Percentiles rank a stretch among this genome's conserved stretches.
These are phyloP conservation scores for Phytomonas francai DNA, from an alignment of 208 protist genomes.

Conservation along the genomic window DNA sequence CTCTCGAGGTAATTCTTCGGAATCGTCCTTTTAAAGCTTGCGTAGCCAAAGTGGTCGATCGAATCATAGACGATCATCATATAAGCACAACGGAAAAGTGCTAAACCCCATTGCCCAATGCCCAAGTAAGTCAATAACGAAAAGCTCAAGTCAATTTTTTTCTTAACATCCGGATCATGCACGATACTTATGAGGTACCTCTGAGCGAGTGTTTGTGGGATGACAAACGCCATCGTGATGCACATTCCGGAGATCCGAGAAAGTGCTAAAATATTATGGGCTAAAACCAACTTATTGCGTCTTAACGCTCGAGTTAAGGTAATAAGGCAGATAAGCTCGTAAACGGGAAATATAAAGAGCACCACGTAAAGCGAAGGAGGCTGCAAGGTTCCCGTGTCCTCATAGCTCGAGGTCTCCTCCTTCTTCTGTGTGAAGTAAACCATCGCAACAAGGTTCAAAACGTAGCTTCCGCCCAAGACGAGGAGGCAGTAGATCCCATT, in stretches of 20 bases:
- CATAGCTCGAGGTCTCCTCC: slow-evolving; percentile 38
- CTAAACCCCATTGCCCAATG: slow-evolving; percentile 29
- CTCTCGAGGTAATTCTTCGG: too few species aligned
- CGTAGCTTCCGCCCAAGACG: slow-evolving; percentile 59
- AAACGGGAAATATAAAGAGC: slow-evolving; percentile 61
- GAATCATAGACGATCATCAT: slow-evolving; percentile 49
- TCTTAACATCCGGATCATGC: not conserved
- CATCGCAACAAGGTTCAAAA: slow-evolving; percentile 48
- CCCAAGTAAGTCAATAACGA: slow-evolving; percentile 23
- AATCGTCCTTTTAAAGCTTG: slow-evolving; percentile 36
- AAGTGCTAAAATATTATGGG: slow-evolving; percentile 56
- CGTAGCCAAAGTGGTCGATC: slow-evolving; percentile 58
- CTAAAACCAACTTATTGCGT: slow-evolving; percentile 22
- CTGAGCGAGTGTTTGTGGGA: slow-evolving; percentile 66
- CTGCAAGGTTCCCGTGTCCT: slow-evolving; percentile 15
- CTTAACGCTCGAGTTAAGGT: slow-evolving; percentile 27
- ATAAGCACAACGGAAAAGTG: slow-evolving; percentile 37
- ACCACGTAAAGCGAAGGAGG: slow-evolving; percentile 56
- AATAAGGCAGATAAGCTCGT: slow-evolving; percentile 48
- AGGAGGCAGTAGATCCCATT: slow-evolving; percentile 63
- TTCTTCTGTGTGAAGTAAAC: slow-evolving; percentile 48
- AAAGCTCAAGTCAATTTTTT: slow-evolving; percentile 20
- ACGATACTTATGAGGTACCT: slow-evolving; percentile 31
- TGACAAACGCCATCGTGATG: slow-evolving; percentile 42
- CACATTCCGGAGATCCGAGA: slow-evolving; percentile 41